phyloP scores from a whole-genome alignment of 1,284 basidiomycete genomes.

The Fomitopsis betulina region DNA sequence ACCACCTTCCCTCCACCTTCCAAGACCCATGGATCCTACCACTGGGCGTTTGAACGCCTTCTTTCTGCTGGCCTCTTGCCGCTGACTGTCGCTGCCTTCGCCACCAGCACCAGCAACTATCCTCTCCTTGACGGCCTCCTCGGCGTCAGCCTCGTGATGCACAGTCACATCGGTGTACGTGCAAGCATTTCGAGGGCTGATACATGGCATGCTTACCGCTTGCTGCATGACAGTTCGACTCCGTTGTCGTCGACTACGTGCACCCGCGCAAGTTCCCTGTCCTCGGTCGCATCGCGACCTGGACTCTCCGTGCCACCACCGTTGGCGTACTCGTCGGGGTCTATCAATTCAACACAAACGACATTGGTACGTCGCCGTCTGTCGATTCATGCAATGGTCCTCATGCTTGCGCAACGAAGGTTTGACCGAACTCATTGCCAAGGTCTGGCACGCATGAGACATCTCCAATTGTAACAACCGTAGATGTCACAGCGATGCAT shows the following conservation, averaged over 20 bases:
- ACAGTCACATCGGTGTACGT: slow-evolving; percentile 90
- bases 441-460: slow-evolving; percentile 26
- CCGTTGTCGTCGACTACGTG: slow-evolving; percentile 82
- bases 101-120: slow-evolving; percentile 64
- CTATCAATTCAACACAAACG: slow-evolving; percentile 97
- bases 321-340: slow-evolving; percentile 86
- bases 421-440: slow-evolving; percentile 29
- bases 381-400: background rate
- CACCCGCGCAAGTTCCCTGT: slow-evolving; percentile 91
- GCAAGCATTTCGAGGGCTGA: background rate
- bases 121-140: slow-evolving; percentile 88
- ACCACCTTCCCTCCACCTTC: slow-evolving; percentile 82
- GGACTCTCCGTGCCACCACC: slow-evolving; percentile 78
- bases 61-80: slow-evolving; percentile 88
- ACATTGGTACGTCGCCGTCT: slow-evolving; percentile 66
- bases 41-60: slow-evolving; percentile 97
- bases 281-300: slow-evolving; percentile 64
- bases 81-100: slow-evolving; percentile 79
- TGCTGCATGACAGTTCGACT: slow-evolving; percentile 53
- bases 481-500: too few species aligned
- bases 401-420: slow-evolving; percentile 12
- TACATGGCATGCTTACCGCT: background rate
- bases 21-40: slow-evolving; percentile 87
- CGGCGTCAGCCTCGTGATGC: slow-evolving; percentile 84
- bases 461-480: background rate